These are phyloP conservation scores for Ophiognomonia clavigignenti-juglandacearum DNA, from an alignment of 2,329 filamentous ascomycete species.

Conservation along the genomic window DNA sequence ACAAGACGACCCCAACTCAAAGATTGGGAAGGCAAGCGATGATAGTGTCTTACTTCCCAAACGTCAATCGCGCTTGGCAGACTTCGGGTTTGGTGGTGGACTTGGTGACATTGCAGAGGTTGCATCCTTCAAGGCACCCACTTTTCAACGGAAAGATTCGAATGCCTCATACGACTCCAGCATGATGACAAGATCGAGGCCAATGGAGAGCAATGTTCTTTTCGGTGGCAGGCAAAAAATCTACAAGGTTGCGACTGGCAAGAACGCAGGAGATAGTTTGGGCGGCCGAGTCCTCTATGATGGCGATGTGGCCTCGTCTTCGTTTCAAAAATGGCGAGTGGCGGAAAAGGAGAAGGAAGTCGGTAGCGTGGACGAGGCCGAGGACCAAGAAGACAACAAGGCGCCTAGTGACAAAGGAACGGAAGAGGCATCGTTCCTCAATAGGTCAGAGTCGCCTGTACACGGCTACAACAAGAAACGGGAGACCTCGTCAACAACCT, in stretches of 20 bases:
- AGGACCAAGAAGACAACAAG: slow-evolving; percentile 30
- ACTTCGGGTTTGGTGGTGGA: slow-evolving; percentile 57
- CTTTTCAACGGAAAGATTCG: slow-evolving; percentile 57
- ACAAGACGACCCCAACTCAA: slow-evolving; percentile 85
- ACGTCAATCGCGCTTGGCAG: slow-evolving; percentile 69
- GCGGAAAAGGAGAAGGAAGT: slow-evolving; percentile 46
- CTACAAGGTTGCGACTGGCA: slow-evolving; percentile 69
- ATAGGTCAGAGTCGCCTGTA: slow-evolving; percentile 50
- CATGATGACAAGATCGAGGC: slow-evolving; percentile 79
- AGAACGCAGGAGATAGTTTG: slow-evolving; percentile 44
- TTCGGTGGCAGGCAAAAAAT: slow-evolving; percentile 96
- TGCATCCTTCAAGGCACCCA: slow-evolving; percentile 65
- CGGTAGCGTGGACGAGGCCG: slow-evolving; percentile 35
- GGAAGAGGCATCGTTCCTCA: slow-evolving; percentile 29
- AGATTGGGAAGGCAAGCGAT: slow-evolving; percentile 89
- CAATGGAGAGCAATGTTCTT: slow-evolving; percentile 82
- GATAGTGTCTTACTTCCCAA: slow-evolving; percentile 87
- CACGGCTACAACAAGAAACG: slow-evolving; percentile 68
- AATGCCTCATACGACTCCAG: slow-evolving; percentile 64
- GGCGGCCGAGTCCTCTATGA: slow-evolving; percentile 72
- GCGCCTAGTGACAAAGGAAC: slow-evolving; percentile 25
- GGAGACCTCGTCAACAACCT: slow-evolving; percentile 82
- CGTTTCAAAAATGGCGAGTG: slow-evolving; percentile 73
- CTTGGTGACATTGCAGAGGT: slow-evolving; percentile 88
- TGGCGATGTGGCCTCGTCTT: slow-evolving; percentile 76